Base-by-base conservation (phyloP, 169 alveolate genomes). In the Plasmodium malariae region DNA sequence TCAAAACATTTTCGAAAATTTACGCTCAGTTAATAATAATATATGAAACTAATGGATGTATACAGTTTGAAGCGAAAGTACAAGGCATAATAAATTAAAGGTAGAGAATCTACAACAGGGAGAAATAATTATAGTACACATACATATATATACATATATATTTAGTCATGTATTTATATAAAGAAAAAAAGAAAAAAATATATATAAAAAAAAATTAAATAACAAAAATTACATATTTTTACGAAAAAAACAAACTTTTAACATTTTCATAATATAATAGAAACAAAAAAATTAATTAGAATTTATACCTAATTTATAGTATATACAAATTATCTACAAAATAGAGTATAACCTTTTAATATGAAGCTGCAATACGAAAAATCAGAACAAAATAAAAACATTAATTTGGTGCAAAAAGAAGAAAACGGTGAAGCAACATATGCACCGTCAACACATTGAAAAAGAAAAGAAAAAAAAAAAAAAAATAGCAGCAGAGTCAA, bases 391-490 rank as follows among this genome's bases (percentile, higher is more conserved):
- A 62, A 45, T 59, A 37, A 60, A 60, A 74, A 60, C 76, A 73
- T 37, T 37, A 4, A 12, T 4, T n/a, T 55, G 83, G 83, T 32
- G 83, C 51, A 69, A 69, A 48, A 69, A 60, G 74, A 67, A 67
- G 28, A 30, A 60, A 49, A 34, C 69, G 74, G 73, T 45, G 88
- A 59, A 36, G 48, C 36, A 37, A 32, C 59, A 65, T 49, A 59
- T 74, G 88, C 88, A 74, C 88, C 88, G 76, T 74, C 70, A 74
- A 60, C 74, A 60, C 74, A 40, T 11, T 60, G 74, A 60, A 60
- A 74, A 74, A 74, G 60, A 68, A 67, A 74, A 26, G 55, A 73
- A 14, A 73, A 57, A 70, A 70, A 70, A 43, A 21, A 14, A n/a
- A n/a, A n/a, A n/a, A n/a, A n/a, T n/a, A n/a, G n/a, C n/a, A n/a